phyloP scores from a whole-genome alignment of 1,284 basidiomycete species.

The Ceratobasidium sp. region DNA sequence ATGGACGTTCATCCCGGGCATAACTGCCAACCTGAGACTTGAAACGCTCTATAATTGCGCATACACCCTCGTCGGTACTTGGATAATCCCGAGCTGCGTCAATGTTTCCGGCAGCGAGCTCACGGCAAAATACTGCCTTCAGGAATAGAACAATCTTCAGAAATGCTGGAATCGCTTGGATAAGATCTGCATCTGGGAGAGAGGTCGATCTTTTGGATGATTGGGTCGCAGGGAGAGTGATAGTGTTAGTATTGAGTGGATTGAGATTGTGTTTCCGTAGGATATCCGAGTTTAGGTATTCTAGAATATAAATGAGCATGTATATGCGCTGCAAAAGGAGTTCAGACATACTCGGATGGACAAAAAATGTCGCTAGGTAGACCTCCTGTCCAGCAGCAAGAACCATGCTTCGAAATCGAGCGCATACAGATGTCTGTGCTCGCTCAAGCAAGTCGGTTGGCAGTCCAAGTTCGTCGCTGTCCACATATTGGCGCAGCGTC shows the following conservation, averaged over 20 bases:
- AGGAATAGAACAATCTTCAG: slow-evolving; percentile 28
- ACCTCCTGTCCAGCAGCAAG: slow-evolving; percentile 27
- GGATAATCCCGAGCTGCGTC: not conserved
- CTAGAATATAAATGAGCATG: not conserved
- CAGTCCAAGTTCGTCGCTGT: slow-evolving; percentile 42
- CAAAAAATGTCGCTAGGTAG: slow-evolving; percentile 43
- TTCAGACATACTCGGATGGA: slow-evolving; percentile 38
- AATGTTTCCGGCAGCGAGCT: slow-evolving; percentile 32
- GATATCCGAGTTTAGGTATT: slow-evolving; percentile 5
- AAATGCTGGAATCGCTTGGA: slow-evolving; percentile 21
- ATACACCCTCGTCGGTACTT: not conserved
- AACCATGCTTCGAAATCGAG: slow-evolving; percentile 40
- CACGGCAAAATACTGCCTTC: slow-evolving; percentile 9
- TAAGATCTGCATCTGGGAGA: slow-evolving; percentile 11
- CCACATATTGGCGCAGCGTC: slow-evolving; percentile 7
- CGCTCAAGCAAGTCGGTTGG: slow-evolving; percentile 6
- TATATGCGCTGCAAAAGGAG: not conserved
- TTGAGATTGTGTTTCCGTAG: slow-evolving; percentile 9
- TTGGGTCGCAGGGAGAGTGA: not conserved
- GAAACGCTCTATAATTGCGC: slow-evolving; percentile 17
- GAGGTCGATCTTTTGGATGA: not conserved
- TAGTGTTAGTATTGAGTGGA: not conserved
- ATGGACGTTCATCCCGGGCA: slow-evolving; percentile 25
- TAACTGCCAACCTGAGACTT: slow-evolving; percentile 40
- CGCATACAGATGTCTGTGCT: not conserved